phyloP scores from a whole-genome alignment of 2,329 filamentous ascomycete species.

The Berkeleyomyces rouxiae region DNA sequence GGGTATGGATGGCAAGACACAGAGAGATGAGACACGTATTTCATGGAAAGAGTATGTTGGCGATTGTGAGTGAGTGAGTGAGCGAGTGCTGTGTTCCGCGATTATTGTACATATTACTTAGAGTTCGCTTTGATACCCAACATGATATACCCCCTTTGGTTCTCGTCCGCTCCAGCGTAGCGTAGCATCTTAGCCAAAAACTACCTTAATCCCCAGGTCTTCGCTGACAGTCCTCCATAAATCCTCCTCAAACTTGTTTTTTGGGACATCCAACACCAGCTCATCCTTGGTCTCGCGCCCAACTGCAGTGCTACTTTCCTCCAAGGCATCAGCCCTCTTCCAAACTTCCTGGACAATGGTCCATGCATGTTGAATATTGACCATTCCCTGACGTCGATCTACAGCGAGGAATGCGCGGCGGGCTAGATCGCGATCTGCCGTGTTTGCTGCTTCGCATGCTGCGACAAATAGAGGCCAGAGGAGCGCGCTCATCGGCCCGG shows the following conservation, averaged over 20 bases:
- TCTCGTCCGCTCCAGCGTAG: background rate
- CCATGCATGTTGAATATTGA: constrained; percentile 46
- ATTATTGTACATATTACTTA: background rate
- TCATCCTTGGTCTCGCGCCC: background rate
- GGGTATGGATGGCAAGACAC: background rate
- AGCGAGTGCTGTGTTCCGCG: background rate
- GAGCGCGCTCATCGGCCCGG: constrained; percentile 45
- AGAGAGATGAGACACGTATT: background rate
- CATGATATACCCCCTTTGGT: background rate
- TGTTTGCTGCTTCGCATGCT: constrained; percentile 38
- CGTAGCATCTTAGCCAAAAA: constrained; percentile 32
- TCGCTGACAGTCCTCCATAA: constrained; percentile 40
- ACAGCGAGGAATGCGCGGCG: constrained; percentile 35
- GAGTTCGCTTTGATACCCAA: background rate
- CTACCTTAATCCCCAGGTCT: constrained; percentile 41
- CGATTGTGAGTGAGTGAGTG: background rate
- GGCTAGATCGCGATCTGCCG: constrained; percentile 35
- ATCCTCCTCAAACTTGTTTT: constrained; percentile 21
- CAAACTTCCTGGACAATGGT: constrained; percentile 45
- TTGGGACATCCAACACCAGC: background rate
- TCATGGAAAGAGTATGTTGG: constrained; percentile 9
- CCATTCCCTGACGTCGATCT: constrained; percentile 44
- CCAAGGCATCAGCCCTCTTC: constrained; percentile 31
- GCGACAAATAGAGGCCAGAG: constrained; percentile 52
- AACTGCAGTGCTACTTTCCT: constrained; percentile 2